Conservation (phyloP, 495 filamentous ascomycete species). For the Achaetomiella virescens region DNA sequence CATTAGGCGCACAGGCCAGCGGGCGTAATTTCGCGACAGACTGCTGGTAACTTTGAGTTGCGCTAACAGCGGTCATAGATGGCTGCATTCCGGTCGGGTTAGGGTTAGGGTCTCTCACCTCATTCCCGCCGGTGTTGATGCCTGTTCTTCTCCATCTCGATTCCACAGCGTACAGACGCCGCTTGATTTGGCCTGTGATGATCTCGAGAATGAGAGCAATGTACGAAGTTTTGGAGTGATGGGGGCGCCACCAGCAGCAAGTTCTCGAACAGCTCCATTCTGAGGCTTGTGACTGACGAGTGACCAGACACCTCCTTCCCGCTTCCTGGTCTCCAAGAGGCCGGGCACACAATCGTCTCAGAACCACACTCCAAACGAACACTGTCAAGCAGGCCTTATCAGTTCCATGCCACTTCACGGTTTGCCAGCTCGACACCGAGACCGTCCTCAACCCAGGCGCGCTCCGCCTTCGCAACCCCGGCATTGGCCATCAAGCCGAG, state of each 20-base stretch:
- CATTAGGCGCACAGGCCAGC: constrained; percentile 1
- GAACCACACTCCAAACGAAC: constrained; percentile 27
- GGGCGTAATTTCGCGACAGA: neutral
- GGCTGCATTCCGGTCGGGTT: neutral
- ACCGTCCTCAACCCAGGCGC: constrained; percentile 17
- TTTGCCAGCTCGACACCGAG: constrained; percentile 30
- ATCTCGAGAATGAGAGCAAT: too few relatives aligned
- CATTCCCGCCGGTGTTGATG: neutral
- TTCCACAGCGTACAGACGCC: too few relatives aligned
- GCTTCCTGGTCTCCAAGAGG: constrained; percentile 37
- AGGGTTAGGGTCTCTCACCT: neutral
- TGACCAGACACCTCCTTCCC: constrained; percentile 36
- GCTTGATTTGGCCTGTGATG: too few relatives aligned
- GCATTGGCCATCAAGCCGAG: constrained; percentile 18
- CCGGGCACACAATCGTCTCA: constrained; percentile 24
- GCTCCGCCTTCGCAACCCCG: constrained; percentile 13
- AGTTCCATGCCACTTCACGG: constrained; percentile 38
- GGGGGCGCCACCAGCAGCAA: constrained; percentile 9
- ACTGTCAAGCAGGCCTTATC: constrained; percentile 23
- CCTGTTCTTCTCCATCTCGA: neutral
- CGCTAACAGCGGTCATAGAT: neutral
- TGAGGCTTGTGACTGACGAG: neutral
- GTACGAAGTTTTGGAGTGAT: neutral
- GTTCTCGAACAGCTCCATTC: neutral
- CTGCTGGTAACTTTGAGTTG: neutral